Evolutionary conservation across 2,329 filamentous ascomycete species (phyloP), one percentile per base, ranked within the genome.

Genomic region (Colletotrichum orbiculare): DNA sequence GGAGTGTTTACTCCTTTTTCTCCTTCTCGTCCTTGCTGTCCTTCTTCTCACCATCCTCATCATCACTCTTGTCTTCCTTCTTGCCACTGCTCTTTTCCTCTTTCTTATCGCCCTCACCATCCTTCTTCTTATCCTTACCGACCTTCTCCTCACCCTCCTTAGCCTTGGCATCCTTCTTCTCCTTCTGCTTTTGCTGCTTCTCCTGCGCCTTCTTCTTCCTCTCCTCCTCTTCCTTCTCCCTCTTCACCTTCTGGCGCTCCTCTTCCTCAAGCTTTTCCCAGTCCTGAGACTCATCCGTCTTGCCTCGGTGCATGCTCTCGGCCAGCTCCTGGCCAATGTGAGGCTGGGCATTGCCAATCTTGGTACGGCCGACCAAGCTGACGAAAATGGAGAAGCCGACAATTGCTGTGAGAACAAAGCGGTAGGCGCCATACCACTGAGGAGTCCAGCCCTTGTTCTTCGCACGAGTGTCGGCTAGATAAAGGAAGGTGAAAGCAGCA

Each of bases 381-480:
- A 93, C 81, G 46, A 96, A 88, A 70, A 97, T 95, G 68, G 91
- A 90, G 47, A 87, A 83, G 43, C 95, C 94, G 35, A 97, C 94
- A 66, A 97, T 86, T 76, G 94, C 95, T 2, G 95, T 97, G 71
- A 97, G 84, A 8, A 97, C 90, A 78, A 97, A 97, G 39, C 95
- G 92, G 82, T 97, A 97, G 54, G 89, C 91, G 65, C 84, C 86
- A 76, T 97, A 97, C 94, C 94, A 97, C 42, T 83, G 75, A 33
- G 94, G 94, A 3, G 91, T 89, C 90, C 92, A 96, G 69, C 94
- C 94, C 45, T 83, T 82, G 55, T 85, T 84, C 8, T 90, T 86
- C 12, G 93, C 93, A 35, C 89, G 86, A 8, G 91, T 84, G 74
- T 97, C 94, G 65, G 89, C 89, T 75, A 95, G 95, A 83, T 97